phyloP scores from a whole-genome alignment of 2,329 filamentous ascomycete genomes.

The Talaromyces piceae region DNA sequence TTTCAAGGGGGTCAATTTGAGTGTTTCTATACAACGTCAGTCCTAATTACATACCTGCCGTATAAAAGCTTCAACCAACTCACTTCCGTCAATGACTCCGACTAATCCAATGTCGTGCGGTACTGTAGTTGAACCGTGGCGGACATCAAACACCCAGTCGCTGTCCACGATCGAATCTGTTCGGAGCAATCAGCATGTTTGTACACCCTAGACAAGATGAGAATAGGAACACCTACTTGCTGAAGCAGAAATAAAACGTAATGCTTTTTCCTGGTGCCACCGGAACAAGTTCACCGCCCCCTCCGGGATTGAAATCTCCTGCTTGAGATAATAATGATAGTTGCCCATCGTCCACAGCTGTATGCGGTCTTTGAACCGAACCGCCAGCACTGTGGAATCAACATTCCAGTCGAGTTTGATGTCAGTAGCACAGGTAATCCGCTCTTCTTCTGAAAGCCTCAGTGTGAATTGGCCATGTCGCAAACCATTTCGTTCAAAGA shows the following conservation, averaged over 20 bases:
- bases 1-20: constrained; percentile 81
- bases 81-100: constrained; percentile 74
- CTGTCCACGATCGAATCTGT: constrained; percentile 48
- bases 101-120: constrained; percentile 73
- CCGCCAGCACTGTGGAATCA: constrained; percentile 83
- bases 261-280: constrained; percentile 83
- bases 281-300: constrained; percentile 18
- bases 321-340: constrained; percentile 97
- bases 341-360: constrained; percentile 97
- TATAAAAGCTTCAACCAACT: constrained; percentile 19
- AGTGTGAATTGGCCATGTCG: constrained; percentile 93
- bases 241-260: constrained; percentile 56
- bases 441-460: constrained; percentile 54
- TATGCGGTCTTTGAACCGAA: constrained; percentile 65
- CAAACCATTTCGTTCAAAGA: constrained; percentile 95
- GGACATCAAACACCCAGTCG: constrained; percentile 61
- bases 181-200: constrained; percentile 8
- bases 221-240: constrained; percentile 35
- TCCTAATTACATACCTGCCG: constrained; percentile 13
- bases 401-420: constrained; percentile 78
- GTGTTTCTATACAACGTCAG: constrained; percentile 35
- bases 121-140: constrained; percentile 60
- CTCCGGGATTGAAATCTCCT: constrained; percentile 56
- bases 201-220: background rate
- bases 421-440: constrained; percentile 46